Conservation (phyloP, 202 grass and related monocot species). For the Elaeis oleifera region DNA sequence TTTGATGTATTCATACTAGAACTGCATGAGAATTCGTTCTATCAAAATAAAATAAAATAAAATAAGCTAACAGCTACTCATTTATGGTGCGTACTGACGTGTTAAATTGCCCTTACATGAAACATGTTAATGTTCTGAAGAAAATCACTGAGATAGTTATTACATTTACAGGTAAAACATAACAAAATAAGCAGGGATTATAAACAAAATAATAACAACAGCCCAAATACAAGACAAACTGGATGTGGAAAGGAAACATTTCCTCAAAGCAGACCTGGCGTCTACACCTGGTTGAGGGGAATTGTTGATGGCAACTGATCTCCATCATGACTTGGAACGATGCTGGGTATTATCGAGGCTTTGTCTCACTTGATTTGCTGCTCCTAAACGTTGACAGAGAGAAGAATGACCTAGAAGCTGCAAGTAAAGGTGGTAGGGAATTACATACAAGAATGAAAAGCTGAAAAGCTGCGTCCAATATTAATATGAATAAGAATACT, state of each 20-base stretch:
- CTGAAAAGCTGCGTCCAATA: conserved; percentile 15
- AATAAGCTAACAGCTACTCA: too few species aligned
- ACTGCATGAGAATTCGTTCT: too few species aligned
- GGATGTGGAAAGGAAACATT: conserved; percentile 1
- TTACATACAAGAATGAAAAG: conserved; percentile 4
- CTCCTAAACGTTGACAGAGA: conserved; percentile 98
- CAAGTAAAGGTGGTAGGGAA: conserved; percentile 16
- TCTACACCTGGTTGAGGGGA: conserved; percentile 26
- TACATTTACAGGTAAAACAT: neutral
- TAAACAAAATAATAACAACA: conserved; percentile 14
- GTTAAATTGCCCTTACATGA: neutral
- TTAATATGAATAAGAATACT: neutral
- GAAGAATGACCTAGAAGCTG: conserved; percentile 94
- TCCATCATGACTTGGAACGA: conserved; percentile 14
- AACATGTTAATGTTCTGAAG: conserved; percentile 7
- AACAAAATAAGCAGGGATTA: neutral
- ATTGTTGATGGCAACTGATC: conserved; percentile 11
- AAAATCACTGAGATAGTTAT: neutral
- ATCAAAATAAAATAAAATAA: too few species aligned
- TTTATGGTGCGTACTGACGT: neutral
- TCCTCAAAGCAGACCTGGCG: conserved; percentile 43
- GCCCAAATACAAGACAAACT: conserved; percentile 10
- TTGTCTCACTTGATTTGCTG: conserved; percentile 83
- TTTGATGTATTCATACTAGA: too few species aligned
- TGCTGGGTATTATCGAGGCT: conserved; percentile 53